phyloP scores from a whole-genome alignment of 2,329 filamentous ascomycete genomes.

The Fusarium cicatricum region DNA sequence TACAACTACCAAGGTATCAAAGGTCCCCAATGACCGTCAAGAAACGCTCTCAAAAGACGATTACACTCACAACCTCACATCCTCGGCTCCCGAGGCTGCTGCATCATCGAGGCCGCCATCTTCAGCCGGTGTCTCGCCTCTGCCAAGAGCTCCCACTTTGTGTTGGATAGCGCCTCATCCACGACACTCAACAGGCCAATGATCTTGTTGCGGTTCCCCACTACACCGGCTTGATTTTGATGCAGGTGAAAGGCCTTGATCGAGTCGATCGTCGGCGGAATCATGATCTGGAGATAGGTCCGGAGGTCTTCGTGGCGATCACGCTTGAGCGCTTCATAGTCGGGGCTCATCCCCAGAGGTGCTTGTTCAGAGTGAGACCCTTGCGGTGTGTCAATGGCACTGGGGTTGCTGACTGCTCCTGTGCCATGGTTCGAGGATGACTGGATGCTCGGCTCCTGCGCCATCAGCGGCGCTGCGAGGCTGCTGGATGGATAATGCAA shows the following conservation, averaged over 20 bases:
- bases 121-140: slow-evolving; percentile 39
- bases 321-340: slow-evolving; percentile 34
- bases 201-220: slow-evolving; percentile 40
- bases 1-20: not conserved
- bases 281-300: slow-evolving; percentile 42
- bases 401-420: slow-evolving; percentile 13
- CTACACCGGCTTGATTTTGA: slow-evolving; percentile 41
- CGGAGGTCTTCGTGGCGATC: slow-evolving; percentile 40
- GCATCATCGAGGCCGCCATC: slow-evolving; percentile 42
- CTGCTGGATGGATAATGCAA: slow-evolving; percentile 36
- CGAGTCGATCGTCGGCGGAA: slow-evolving; percentile 40
- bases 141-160: slow-evolving; percentile 38
- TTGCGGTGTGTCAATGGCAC: slow-evolving; percentile 25
- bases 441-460: slow-evolving; percentile 31
- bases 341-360: slow-evolving; percentile 24
- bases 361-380: slow-evolving; percentile 28
- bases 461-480: slow-evolving; percentile 15
- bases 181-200: slow-evolving; percentile 40
- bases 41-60: not conserved
- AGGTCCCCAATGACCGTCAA: too few species aligned
- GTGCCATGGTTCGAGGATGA: slow-evolving; percentile 23
- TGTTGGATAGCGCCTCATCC: slow-evolving; percentile 37
- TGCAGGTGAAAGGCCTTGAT: slow-evolving; percentile 42
- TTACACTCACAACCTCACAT: slow-evolving; percentile 10
- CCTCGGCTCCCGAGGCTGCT: slow-evolving; percentile 35